phyloP scores from a whole-genome alignment of 805 yeast genomes.

The Wickerhamomyces queroliae region DNA sequence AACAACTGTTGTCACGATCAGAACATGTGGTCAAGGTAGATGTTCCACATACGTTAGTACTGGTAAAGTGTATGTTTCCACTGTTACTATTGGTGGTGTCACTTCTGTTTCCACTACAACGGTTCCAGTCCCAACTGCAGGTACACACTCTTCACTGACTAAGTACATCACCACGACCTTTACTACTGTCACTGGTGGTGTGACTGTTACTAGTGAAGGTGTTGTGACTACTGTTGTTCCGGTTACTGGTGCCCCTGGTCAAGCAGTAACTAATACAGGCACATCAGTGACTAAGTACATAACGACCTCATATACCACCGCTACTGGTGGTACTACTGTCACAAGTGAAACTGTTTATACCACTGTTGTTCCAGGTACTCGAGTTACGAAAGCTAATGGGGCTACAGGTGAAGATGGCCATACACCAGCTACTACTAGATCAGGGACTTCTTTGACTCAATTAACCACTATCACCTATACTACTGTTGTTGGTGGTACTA shows the following conservation, averaged over 20 bases:
- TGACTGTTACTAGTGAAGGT: no score
- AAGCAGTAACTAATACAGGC: background rate
- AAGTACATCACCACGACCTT: constrained; percentile 17
- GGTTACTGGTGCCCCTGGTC: background rate
- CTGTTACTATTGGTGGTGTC: background rate
- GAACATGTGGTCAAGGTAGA: background rate
- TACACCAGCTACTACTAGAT: no score
- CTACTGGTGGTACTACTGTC: no score
- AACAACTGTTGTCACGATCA: background rate
- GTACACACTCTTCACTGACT: constrained; percentile 20
- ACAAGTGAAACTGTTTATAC: no score
- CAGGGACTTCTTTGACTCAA: no score
- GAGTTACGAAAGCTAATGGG: background rate
- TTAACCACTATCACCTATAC: no score
- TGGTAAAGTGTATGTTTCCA: background rate
- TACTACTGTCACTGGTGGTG: background rate
- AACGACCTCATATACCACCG: background rate
- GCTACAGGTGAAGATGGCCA: no score
- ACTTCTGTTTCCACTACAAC: constrained; percentile 10
- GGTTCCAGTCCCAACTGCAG: constrained; percentile 28
- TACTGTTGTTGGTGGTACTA: no score
- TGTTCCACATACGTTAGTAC: background rate
- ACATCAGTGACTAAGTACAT: constrained; percentile 2
- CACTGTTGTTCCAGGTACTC: background rate
- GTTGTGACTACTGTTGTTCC: background rate